Conservation (phyloP, 2,329 filamentous ascomycete genomes). For the Fusarium azukiicola region DNA sequence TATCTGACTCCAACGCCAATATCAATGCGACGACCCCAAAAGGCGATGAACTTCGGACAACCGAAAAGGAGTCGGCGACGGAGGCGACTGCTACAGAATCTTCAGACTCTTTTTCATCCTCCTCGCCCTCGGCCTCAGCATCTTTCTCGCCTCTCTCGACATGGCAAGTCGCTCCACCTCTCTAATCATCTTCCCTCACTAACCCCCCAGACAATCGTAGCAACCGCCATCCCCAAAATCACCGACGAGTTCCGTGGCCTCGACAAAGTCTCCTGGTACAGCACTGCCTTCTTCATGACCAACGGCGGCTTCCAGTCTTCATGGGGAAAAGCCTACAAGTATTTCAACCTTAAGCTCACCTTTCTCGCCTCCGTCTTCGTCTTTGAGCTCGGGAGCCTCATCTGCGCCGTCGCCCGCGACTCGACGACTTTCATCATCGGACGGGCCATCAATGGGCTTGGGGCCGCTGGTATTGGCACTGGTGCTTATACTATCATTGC, state of each 20-base stretch:
- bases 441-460: conserved; percentile 71
- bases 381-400: conserved; percentile 75
- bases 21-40: background rate
- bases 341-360: conserved; percentile 73
- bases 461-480: conserved; percentile 71
- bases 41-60: background rate
- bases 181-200: conserved; percentile 7
- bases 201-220: conserved; percentile 72
- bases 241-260: conserved; percentile 74
- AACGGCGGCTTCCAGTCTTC: conserved; percentile 66
- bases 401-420: conserved; percentile 71
- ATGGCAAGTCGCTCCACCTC: conserved; percentile 58
- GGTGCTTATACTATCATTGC: conserved; percentile 74
- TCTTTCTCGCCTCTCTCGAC: conserved; percentile 73
- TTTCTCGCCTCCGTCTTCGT: conserved; percentile 72
- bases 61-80: background rate
- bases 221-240: conserved; percentile 77
- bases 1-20: background rate
- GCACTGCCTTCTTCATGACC: conserved; percentile 75
- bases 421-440: conserved; percentile 73
- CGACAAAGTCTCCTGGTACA: conserved; percentile 80
- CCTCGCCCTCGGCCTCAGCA: conserved; percentile 68
- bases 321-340: conserved; percentile 72
- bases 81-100: conserved; percentile 49
- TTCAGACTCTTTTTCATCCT: conserved; percentile 67